Evolutionary conservation across 176 grass and related monocot species (phyloP).

Genomic region (Hordeum vulgare): MorexV3_pseudomolecules_assembly NC_058522.1:492510453-492510952

Average conservation of each 20-base stretch:
- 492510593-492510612: too few species aligned
- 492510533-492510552: background rate
- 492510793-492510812: background rate
- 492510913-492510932: background rate
- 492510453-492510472: background rate
- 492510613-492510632: too few species aligned
- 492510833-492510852: background rate
- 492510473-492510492: background rate
- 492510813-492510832: background rate
- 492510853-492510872: conserved; percentile 4
- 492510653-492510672: too few species aligned
- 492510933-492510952: conserved; percentile 54
- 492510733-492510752: background rate
- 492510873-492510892: background rate
- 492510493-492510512: background rate
- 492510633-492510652: too few species aligned
- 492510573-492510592: background rate
- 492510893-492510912: background rate
- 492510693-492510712: background rate
- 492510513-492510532: background rate
- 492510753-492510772: background rate
- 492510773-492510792: background rate
- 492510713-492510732: background rate
- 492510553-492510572: background rate
- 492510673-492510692: too few species aligned